Conservation (phyloP, 2,329 filamentous ascomycete species). For the Sporothrix protearum region DNA sequence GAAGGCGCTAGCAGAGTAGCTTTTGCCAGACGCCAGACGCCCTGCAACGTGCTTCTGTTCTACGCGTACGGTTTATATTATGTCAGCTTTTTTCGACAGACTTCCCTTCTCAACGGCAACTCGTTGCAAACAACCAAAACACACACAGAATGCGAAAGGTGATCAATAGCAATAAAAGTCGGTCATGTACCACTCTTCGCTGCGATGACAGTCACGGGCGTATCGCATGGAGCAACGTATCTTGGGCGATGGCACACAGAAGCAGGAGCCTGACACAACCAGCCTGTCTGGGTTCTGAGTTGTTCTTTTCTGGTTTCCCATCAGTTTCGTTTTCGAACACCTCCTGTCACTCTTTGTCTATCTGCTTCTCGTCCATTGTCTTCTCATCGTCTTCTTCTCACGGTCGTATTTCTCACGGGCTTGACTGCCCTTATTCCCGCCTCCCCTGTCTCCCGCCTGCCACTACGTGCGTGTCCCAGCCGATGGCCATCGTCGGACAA, state of each 20-base stretch:
- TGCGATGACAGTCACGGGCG: not conserved
- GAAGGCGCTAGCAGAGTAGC: not conserved
- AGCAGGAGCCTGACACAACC: not conserved
- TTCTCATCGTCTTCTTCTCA: not conserved
- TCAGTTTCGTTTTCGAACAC: not conserved
- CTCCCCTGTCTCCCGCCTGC: not conserved
- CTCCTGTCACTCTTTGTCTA: not conserved
- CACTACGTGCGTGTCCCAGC: slow-evolving; percentile 16
- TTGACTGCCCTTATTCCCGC: not conserved
- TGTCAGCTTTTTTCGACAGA: not conserved
- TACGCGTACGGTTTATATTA: not conserved
- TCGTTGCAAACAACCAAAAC: not conserved
- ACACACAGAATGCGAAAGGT: not conserved
- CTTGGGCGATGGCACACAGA: not conserved
- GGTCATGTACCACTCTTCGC: not conserved
- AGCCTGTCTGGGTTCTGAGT: not conserved
- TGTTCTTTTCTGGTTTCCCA: not conserved
- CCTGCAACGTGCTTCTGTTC: not conserved
- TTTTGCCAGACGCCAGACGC: not conserved
- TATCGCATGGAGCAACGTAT: not conserved
- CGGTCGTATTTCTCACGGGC: too few species aligned
- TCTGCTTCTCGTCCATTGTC: not conserved
- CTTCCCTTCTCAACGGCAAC: not conserved
- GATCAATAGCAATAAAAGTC: not conserved
- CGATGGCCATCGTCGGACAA: slow-evolving; percentile 16